Evolutionary conservation across 2,329 filamentous ascomycete genomes (phyloP).

Genomic region (Tolypocladium amazonense): DNA sequence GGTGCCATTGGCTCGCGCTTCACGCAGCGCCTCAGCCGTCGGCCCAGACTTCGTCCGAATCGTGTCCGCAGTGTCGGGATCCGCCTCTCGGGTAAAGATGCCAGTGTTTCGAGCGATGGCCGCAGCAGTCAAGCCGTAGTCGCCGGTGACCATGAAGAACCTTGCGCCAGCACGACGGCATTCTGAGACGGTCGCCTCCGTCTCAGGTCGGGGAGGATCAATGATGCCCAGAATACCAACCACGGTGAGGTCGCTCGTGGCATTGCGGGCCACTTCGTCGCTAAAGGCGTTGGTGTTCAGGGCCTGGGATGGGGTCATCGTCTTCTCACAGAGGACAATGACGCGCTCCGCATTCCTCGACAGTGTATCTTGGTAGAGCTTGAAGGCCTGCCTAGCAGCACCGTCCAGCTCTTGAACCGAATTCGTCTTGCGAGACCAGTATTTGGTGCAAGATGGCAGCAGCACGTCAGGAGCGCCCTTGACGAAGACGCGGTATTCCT

Average conservation of each 20-base stretch:
- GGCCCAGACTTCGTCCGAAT: conserved; percentile 9
- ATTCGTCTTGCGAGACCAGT: conserved; percentile 21
- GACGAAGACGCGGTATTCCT: conserved; percentile 32
- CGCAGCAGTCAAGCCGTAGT: conserved; percentile 46
- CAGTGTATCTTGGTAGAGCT: conserved; percentile 25
- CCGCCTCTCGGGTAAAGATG: conserved; percentile 44
- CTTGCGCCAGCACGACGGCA: conserved; percentile 33
- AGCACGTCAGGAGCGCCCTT: conserved; percentile 46
- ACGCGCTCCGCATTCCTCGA: conserved; percentile 32
- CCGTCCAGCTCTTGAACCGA: conserved; percentile 22
- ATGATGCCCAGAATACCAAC: conserved; percentile 42
- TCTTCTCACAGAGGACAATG: conserved; percentile 29
- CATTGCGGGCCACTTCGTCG: conserved; percentile 32
- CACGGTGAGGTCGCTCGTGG: conserved; percentile 31
- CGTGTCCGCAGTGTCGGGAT: conserved; percentile 20
- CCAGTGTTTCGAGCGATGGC: conserved; percentile 56
- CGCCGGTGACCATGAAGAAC: conserved; percentile 38
- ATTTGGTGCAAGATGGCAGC: conserved; percentile 21
- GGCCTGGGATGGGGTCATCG: conserved; percentile 12
- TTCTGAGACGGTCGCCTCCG: conserved; percentile 26
- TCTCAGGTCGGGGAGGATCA: conserved; percentile 34
- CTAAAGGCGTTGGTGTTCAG: conserved; percentile 35
- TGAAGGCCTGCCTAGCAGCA: conserved; percentile 19
- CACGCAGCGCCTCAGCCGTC: conserved; percentile 7
- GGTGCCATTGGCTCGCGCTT: conserved; percentile 10